Base-by-base conservation (phyloP, 441 rosid genomes). In the Pelargonium australe region DNA sequence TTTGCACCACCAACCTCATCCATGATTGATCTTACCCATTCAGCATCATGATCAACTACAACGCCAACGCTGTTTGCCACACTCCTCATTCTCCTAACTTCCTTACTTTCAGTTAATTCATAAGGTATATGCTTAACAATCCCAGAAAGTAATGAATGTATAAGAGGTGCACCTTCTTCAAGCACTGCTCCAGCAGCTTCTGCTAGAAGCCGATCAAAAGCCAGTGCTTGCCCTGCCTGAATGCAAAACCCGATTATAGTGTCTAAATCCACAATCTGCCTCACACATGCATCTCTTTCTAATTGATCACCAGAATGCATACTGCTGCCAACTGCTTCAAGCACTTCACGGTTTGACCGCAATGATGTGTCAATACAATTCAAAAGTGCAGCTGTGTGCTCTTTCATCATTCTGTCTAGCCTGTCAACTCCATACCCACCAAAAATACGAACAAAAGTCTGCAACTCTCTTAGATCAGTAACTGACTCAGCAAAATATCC, bases 401-500 rank as follows among this genome's bases (percentile, higher is more conserved):
- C 99, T 80, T 87, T 95, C 97, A 95, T 87, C 97, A 92, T 87
- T 80, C 81, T 84, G 77, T 95, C 97, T 34, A 95, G 82, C 72
- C 88, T 85, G 79, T 92, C 98, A 64, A 92, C 96, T 69, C 99
- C 99, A 76, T 92, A 95, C 72, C 94, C 91, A 65, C 99, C 98
- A 72, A 92, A 95, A 66, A 92, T 83, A 66, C 91, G 87, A 72
- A 91, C 90, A 82, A 95, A 92, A 13, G 98, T 90, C 73, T 85
- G 86, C 78, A 95, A 65, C 72, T 95, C 98, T 81, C 88, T 76
- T 65, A 86, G 86, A 76, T 88, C 98, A 64, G 98, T 90, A 73
- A 95, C 96, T 1, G 98, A 95, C 81, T 95, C 99, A 1, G 98
- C 98, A 87, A 92, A 95, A 79, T 91, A 95, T 78, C 99, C 98